Base-by-base conservation (phyloP, 257 asterid genomes). In the Plantago ovata region DNA sequence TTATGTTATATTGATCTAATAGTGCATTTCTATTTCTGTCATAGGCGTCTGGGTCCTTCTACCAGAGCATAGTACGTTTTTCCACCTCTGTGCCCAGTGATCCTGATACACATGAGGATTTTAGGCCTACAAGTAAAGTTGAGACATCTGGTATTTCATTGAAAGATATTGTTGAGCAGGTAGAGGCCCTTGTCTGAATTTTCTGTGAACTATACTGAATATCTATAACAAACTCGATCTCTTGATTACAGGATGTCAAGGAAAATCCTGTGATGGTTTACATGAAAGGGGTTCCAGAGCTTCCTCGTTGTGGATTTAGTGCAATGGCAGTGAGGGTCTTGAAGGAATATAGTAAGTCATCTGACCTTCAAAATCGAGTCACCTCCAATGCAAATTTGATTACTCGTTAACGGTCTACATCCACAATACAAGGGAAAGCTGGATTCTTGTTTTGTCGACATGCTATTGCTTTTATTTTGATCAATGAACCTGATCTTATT, bases 281-380 rank as follows among this genome's bases (percentile, higher is more conserved):
- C 87, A 92, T 92, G 98, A 92, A 92, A 77, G 96, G 98, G 53
- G 81, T 88, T 64, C 95, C 95, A 5, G 91, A 82, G 2, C 76
- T 67, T 58, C 98, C 98, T 60, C 87, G 88, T 68, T 92, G 96
- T 76, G 98, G 98, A 65, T 88, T 92, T 81, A 88, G 96, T 73
- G 81, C 94, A 49, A 64, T 92, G 55, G 98, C 98, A 65, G 96
- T 92, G 63, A 77, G 82, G 69, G 94, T 92, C 55, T 68, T 92
- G 71, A 77, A 79, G 28, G 95, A 80, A 77, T 88, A 92, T 56
- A 69, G 98, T 92, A 79, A 84, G 95, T 65, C 55, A 10, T 32
- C 3, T 49, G 9, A 9, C 15, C 1, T 6, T 22, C 21, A 50
- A n/a, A n/a, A 22, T 50, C 21, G 9, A 50, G 55, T 19, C 8